Percentiles rank a stretch among this genome's conserved stretches.
Conservation (phyloP, 352 stramenopile genomes). For the Phytopythium montanum region DNA sequence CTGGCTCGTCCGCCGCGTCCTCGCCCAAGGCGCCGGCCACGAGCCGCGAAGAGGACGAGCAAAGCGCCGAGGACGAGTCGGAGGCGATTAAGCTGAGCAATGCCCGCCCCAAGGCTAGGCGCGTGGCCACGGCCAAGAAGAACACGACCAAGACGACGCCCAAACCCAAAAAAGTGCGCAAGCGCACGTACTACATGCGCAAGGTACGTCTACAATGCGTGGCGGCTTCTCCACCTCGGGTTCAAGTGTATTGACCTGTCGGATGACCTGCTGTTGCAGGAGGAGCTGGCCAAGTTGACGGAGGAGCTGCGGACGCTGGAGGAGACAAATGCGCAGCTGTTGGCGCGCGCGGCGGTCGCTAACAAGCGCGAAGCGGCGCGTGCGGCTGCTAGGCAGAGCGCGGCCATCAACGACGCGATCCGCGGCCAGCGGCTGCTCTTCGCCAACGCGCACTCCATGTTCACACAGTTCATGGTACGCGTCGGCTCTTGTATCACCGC, state of each 20-base stretch:
- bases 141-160: background rate
- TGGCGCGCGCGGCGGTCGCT: constrained; percentile 18
- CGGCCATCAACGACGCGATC: constrained; percentile 23
- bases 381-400: constrained; percentile 17
- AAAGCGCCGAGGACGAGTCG: background rate
- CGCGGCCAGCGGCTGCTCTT: constrained; percentile 32
- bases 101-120: background rate
- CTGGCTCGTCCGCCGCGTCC: background rate
- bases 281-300: constrained; percentile 9
- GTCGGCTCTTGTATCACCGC: background rate
- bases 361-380: constrained; percentile 1
- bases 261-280: background rate
- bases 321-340: constrained; percentile 19
- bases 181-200: constrained; percentile 48
- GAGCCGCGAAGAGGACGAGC: background rate
- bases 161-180: constrained; percentile 23
- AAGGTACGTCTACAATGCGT: constrained; percentile 18
- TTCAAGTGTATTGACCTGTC: too few species aligned
- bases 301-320: constrained; percentile 21
- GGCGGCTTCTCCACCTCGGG: too few species aligned
- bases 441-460: constrained; percentile 36
- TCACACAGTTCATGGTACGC: constrained; percentile 33
- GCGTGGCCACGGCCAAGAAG: background rate
- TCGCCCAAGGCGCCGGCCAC: background rate
- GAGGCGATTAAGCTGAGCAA: background rate